Conservation (phyloP, 2,329 filamentous ascomycete genomes). For the Domatiomyces catenatus region DNA sequence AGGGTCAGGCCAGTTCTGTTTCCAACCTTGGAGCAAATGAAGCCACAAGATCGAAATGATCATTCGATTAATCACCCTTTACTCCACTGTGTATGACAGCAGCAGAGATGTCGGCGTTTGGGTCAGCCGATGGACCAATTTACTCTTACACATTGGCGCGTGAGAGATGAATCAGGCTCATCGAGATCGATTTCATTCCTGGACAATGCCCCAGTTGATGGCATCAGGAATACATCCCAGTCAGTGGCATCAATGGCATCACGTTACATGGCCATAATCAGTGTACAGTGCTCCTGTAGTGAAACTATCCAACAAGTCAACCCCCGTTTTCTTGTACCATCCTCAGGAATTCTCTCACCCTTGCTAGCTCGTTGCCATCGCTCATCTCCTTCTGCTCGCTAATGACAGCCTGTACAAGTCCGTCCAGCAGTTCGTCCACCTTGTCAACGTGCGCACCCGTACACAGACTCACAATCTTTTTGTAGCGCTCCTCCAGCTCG, state of each 20-base stretch:
- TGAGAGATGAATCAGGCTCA: neutral
- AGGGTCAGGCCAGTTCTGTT: neutral
- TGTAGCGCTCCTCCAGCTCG: conserved; percentile 75
- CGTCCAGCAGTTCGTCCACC: conserved; percentile 66
- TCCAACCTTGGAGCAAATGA: too few species aligned
- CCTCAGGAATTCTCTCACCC: conserved; percentile 64
- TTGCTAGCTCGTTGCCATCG: conserved; percentile 53
- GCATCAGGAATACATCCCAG: too few species aligned
- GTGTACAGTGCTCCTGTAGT: too few species aligned
- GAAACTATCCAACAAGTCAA: neutral
- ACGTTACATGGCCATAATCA: too few species aligned
- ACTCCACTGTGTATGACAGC: too few species aligned
- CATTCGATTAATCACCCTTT: too few species aligned
- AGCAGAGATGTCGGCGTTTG: too few species aligned
- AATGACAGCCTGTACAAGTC: conserved; percentile 61
- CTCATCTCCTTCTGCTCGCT: conserved; percentile 43
- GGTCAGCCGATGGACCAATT: too few species aligned
- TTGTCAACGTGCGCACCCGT: conserved; percentile 62
- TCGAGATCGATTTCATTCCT: too few species aligned
- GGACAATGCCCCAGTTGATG: too few species aligned
- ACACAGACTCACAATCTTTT: conserved; percentile 74
- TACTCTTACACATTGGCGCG: neutral
- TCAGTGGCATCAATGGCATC: too few species aligned
- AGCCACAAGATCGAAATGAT: too few species aligned
- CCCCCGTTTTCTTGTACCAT: conserved; percentile 49